Conservation (phyloP, 2,329 filamentous ascomycete species). For the Aspergillus arachidicola region DNA sequence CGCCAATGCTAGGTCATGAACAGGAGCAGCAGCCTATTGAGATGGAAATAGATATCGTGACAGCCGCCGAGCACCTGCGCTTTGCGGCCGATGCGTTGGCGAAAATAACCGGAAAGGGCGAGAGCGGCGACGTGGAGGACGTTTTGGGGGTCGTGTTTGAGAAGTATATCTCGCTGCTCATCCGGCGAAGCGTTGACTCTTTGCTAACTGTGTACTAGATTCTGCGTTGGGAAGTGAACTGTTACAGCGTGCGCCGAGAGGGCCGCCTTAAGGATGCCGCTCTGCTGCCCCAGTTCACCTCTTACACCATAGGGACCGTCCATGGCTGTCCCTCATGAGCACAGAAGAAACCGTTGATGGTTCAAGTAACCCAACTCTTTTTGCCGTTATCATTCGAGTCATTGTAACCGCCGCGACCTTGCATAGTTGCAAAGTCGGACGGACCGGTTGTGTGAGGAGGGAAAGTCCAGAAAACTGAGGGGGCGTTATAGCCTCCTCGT, state of each 20-base stretch:
- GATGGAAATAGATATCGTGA: conserved; percentile 71
- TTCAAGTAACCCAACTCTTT: conserved; percentile 2
- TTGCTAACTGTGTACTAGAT: conserved; percentile 42
- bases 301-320: neutral
- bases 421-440: conserved; percentile 12
- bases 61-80: conserved; percentile 86
- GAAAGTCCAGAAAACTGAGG: conserved; percentile 11
- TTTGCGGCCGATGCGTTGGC: conserved; percentile 79
- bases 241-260: neutral
- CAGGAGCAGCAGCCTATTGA: conserved; percentile 19
- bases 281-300: neutral
- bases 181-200: conserved; percentile 8
- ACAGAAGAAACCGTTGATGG: neutral
- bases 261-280: neutral
- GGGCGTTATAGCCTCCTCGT: conserved; percentile 41
- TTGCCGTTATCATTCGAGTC: conserved; percentile 23
- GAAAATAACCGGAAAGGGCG: conserved; percentile 82
- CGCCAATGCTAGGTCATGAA: conserved; percentile 20
- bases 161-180: conserved; percentile 64
- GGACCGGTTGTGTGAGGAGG: neutral
- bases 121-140: conserved; percentile 88
- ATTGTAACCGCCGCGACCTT: conserved; percentile 40
- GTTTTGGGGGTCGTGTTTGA: conserved; percentile 96
- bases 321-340: neutral
- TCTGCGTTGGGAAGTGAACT: conserved; percentile 50